Conservation (phyloP, 73 alveolate species). For the Paramecium biaurelia region DNA sequence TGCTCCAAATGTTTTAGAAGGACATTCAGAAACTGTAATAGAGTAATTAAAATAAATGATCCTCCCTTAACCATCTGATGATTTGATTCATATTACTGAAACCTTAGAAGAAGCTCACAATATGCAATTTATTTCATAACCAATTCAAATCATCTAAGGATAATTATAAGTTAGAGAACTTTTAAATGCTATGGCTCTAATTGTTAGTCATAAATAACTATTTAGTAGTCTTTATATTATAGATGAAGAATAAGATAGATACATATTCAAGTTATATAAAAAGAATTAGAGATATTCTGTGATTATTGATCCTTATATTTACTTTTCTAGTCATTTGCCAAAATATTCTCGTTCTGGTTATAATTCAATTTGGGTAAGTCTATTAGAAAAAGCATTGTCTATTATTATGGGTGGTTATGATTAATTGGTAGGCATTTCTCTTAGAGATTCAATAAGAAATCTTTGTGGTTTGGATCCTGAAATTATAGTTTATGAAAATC, state of each 20-base stretch:
- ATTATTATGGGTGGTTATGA: background rate
- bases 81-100: background rate
- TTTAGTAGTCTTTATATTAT: background rate
- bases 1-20: conserved; percentile 10
- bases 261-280: background rate
- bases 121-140: background rate
- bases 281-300: background rate
- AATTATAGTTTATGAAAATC: background rate
- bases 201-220: background rate
- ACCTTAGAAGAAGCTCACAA: conserved; percentile 11
- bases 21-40: background rate
- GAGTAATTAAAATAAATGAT: background rate
- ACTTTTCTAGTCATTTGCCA: background rate
- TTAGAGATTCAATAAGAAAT: conserved; percentile 13
- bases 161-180: conserved; percentile 24
- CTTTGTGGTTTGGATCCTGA: conserved; percentile 23
- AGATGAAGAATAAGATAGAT: conserved; percentile 7
- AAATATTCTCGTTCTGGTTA: background rate
- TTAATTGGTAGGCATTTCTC: background rate
- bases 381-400: conserved; percentile 26
- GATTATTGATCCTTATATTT: background rate
- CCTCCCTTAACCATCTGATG: background rate
- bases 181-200: conserved; percentile 13
- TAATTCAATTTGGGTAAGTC: conserved; percentile 4
- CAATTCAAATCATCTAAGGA: background rate